Conservation (phyloP, 345 rosid genomes). For the Dovyalis caffra region DNA sequence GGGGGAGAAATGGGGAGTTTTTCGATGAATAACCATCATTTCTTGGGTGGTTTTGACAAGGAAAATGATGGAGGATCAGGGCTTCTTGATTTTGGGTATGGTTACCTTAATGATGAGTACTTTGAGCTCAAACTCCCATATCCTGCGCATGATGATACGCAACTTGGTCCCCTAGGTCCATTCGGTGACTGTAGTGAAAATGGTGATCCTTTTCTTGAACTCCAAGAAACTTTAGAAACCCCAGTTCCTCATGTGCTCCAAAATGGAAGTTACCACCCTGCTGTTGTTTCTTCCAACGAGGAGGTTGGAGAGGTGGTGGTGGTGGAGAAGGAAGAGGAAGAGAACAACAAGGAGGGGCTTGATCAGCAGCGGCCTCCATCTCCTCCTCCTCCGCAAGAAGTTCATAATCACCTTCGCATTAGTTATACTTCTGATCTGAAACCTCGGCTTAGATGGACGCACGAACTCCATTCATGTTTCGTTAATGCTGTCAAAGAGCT, state of each 20-base stretch:
- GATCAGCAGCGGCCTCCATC: not conserved
- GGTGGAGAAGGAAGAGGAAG: not conserved
- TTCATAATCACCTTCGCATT: not conserved
- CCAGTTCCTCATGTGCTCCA: not conserved
- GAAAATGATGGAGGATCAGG: too few species aligned
- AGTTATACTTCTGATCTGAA: not conserved
- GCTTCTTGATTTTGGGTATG: too few species aligned
- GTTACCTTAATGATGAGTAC: too few species aligned
- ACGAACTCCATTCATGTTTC: conserved; percentile 16
- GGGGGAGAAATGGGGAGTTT: too few species aligned
- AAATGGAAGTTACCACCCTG: not conserved
- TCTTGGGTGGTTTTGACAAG: too few species aligned
- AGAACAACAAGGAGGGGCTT: not conserved
- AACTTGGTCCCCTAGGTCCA: not conserved
- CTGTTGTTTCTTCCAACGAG: not conserved
- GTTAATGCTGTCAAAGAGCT: conserved; percentile 17
- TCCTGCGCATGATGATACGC: not conserved
- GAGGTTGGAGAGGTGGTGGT: not conserved
- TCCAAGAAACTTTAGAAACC: conserved; percentile 17
- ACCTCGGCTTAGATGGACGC: conserved; percentile 25
- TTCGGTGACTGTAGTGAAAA: not conserved
- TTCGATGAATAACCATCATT: too few species aligned
- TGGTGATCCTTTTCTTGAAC: conserved; percentile 9
- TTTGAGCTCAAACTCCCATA: not conserved
- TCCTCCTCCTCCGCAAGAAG: too few species aligned